Evolutionary conservation across 2,329 filamentous ascomycete species (phyloP).

Genomic region (Xylariaceae sp.): DNA sequence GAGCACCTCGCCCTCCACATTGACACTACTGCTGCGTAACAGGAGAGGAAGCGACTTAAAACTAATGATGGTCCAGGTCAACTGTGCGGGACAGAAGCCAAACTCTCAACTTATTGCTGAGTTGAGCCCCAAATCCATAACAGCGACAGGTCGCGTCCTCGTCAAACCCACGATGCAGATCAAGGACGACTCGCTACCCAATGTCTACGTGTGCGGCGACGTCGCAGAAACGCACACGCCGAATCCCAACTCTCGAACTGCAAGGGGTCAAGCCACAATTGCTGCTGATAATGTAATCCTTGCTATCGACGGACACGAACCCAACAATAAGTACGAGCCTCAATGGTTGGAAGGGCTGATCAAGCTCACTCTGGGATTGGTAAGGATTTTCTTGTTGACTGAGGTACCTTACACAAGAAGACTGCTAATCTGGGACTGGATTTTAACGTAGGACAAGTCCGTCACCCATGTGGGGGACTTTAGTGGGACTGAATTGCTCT

Average conservation of each 20-base stretch:
- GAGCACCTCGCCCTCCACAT: slow-evolving; percentile 12
- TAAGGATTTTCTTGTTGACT: slow-evolving; percentile 39
- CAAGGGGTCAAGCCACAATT: slow-evolving; percentile 58
- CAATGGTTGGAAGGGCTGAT: slow-evolving; percentile 57
- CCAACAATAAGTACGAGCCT: slow-evolving; percentile 49
- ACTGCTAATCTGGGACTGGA: background rate
- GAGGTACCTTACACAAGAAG: background rate
- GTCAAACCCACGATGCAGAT: slow-evolving; percentile 66
- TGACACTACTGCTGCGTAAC: background rate
- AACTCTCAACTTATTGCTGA: slow-evolving; percentile 56
- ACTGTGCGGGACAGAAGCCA: slow-evolving; percentile 66
- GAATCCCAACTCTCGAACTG: slow-evolving; percentile 62
- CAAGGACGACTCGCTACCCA: slow-evolving; percentile 51
- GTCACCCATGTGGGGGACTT: slow-evolving; percentile 51
- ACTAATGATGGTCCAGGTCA: slow-evolving; percentile 51
- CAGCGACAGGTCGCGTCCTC: slow-evolving; percentile 55
- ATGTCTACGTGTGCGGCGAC: slow-evolving; percentile 70
- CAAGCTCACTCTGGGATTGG: slow-evolving; percentile 61
- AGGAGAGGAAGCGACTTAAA: background rate
- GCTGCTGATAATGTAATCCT: slow-evolving; percentile 62
- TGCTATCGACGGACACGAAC: slow-evolving; percentile 49
- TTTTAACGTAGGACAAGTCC: slow-evolving; percentile 50
- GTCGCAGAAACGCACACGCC: slow-evolving; percentile 60
- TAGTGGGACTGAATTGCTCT: slow-evolving; percentile 52
- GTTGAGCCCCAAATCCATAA: slow-evolving; percentile 53